Evolutionary conservation across 805 yeast species (phyloP).

Genomic region (Torulaspora maleeae): DNA sequence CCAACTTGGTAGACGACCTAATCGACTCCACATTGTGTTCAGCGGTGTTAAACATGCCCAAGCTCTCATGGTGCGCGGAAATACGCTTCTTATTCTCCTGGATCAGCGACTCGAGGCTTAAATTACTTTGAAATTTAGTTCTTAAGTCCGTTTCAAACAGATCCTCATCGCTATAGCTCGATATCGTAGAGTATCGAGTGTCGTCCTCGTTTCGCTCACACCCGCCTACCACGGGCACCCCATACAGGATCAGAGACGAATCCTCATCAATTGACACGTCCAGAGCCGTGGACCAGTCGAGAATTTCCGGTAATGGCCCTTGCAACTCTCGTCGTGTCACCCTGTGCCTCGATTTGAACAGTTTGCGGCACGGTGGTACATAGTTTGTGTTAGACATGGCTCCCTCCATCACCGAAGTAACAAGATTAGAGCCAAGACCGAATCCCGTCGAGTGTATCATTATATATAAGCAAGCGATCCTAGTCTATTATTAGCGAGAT

Average conservation of each 20-base stretch:
- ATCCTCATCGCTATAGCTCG: conserved; percentile 6
- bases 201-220: neutral
- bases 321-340: conserved; percentile 16
- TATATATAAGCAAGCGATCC: neutral
- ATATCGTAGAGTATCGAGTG: conserved; percentile 7
- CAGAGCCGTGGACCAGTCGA: conserved; percentile 15
- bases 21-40: conserved; percentile 2
- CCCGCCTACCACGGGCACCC: conserved; percentile 16
- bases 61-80: conserved; percentile 11
- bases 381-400: conserved; percentile 8
- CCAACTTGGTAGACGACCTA: conserved; percentile 9
- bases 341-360: conserved; percentile 18
- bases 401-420: neutral
- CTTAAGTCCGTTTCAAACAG: conserved; percentile 13
- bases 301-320: neutral
- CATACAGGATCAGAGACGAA: conserved; percentile 11
- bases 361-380: conserved; percentile 17
- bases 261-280: conserved; percentile 16
- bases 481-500: neutral
- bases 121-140: conserved; percentile 13
- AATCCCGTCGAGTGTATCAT: neutral
- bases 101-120: conserved; percentile 20
- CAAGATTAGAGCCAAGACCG: neutral
- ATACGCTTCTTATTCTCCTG: conserved; percentile 19
- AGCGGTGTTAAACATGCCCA: conserved; percentile 5